Conservation (phyloP, 176 grass and related monocot species). For the Ampelocalamus luodianensis region DNA sequence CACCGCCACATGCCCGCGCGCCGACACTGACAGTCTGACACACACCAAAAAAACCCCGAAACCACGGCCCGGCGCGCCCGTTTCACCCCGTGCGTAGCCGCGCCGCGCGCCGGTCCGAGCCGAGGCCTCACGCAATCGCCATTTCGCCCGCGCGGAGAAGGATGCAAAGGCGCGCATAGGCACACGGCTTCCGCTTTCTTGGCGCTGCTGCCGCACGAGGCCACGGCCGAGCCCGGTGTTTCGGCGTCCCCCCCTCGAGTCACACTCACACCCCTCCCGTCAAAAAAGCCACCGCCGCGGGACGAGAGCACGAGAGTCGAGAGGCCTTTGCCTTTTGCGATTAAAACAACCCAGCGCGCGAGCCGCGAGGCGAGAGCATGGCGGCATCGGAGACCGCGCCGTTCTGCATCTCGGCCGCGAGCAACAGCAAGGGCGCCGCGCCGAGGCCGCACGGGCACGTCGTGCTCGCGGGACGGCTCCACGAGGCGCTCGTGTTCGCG, state of each 20-base stretch:
- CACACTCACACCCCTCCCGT: background rate
- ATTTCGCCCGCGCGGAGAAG: too few relatives aligned
- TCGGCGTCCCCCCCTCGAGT: background rate
- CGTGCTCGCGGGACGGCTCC: background rate
- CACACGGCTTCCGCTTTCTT: background rate
- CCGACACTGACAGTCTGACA: too few relatives aligned
- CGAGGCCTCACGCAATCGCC: too few relatives aligned
- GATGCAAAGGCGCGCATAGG: background rate
- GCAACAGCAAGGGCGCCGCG: background rate
- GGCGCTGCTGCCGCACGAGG: background rate
- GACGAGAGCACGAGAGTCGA: too few relatives aligned
- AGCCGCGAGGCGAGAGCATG: background rate
- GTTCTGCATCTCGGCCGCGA: background rate
- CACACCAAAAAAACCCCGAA: background rate
- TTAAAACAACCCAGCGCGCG: background rate
- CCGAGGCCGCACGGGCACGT: conserved; percentile 11
- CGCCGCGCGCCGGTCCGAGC: too few relatives aligned
- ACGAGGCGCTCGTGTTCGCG: conserved; percentile 62
- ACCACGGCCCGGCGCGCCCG: background rate
- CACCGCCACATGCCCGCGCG: background rate
- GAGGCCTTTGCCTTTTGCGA: background rate
- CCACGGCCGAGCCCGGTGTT: background rate
- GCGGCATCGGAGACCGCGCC: conserved; percentile 19
- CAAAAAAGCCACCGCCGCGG: background rate
- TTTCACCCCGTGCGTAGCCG: too few relatives aligned